A percentile compares a stretch with the other conserved stretches of the same genome.
phyloP scores from a whole-genome alignment of 176 grass and related monocot species.

The Oryza longistaminata region DNA sequence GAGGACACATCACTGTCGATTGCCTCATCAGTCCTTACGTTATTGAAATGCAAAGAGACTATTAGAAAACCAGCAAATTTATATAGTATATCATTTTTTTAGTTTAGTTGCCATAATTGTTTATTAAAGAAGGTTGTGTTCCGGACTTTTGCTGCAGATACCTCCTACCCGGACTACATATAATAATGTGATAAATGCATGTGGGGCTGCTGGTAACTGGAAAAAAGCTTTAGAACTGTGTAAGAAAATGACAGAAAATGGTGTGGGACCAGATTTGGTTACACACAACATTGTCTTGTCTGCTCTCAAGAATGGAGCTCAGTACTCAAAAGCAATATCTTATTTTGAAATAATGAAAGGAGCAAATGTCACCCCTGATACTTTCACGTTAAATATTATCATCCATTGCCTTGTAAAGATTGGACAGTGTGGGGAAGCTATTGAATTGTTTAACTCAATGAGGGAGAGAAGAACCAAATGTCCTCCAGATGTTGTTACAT shows the following conservation, averaged over 20 bases:
- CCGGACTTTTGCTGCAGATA: conserved; percentile 54
- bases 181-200: conserved; percentile 96
- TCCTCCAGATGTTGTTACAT: conserved; percentile 86
- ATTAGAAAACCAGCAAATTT: not conserved
- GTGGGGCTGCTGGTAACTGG: conserved; percentile 86
- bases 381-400: conserved; percentile 83
- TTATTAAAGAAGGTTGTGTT: conserved; percentile 14
- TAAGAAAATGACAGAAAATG: conserved; percentile 97
- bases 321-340: conserved; percentile 76
- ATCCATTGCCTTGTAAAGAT: conserved; percentile 88
- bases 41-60: not conserved
- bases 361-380: conserved; percentile 63
- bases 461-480: conserved; percentile 61
- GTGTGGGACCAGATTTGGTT: conserved; percentile 90
- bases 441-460: conserved; percentile 85
- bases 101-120: not conserved
- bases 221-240: conserved; percentile 88
- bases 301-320: conserved; percentile 82
- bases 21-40: not conserved
- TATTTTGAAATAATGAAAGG: conserved; percentile 95
- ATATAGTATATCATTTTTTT: conserved; percentile 4
- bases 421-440: conserved; percentile 70
- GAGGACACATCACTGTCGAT: not conserved
- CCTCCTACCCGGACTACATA: conserved; percentile 80
- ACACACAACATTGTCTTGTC: conserved; percentile 97